Evolutionary conservation across 306 rosid genomes (phyloP).

Genomic region (Prunus mira): DNA sequence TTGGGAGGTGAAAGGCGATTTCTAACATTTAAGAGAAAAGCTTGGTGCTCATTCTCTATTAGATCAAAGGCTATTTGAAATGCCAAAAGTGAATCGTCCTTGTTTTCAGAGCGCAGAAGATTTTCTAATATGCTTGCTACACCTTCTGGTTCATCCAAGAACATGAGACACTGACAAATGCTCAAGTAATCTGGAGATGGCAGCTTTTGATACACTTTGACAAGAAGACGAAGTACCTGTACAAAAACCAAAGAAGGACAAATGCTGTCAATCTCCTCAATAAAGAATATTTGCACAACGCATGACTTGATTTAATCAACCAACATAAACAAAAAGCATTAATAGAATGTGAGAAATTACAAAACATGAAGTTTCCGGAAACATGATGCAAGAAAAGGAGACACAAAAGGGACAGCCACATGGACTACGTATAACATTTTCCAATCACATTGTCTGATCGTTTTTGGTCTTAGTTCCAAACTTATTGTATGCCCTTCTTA

Average conservation of each 20-base stretch:
- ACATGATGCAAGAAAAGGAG: not conserved
- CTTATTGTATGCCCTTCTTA: not conserved
- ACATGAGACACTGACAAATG: constrained; percentile 96
- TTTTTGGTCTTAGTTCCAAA: not conserved
- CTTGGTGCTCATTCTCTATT: constrained; percentile 95
- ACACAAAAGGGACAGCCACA: not conserved
- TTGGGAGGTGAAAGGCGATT: constrained; percentile 71
- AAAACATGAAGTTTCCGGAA: not conserved
- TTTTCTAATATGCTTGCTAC: constrained; percentile 87
- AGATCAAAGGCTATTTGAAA: constrained; percentile 96
- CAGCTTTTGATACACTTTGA: constrained; percentile 87
- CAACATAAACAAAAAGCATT: not conserved
- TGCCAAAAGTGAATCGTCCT: constrained; percentile 89
- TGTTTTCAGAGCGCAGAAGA: constrained; percentile 83
- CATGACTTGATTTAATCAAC: not conserved
- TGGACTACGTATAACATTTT: not conserved
- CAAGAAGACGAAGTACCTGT: constrained; percentile 90
- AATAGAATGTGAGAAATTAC: not conserved
- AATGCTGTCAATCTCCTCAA: not conserved
- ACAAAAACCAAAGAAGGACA: constrained; percentile 23
- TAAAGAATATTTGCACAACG: not conserved
- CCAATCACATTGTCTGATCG: not conserved
- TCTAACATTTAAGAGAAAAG: constrained; percentile 82
- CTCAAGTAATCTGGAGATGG: constrained; percentile 96
- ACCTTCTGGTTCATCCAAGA: constrained; percentile 88